Conservation (phyloP, 139 green algal species). For the Tetradesmus lagerheimii region DNA sequence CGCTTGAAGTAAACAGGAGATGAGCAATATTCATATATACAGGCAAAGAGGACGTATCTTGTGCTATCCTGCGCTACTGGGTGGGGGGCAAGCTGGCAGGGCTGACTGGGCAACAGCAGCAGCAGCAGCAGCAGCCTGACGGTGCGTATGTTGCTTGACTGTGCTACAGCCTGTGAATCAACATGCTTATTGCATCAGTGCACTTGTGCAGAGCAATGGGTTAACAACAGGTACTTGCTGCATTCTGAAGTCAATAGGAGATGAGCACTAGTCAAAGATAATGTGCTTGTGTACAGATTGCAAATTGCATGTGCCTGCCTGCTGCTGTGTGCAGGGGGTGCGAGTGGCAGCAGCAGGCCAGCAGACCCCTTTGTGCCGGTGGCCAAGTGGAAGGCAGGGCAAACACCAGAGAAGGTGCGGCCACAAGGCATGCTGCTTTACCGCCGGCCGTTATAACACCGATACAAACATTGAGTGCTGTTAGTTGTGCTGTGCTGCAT, state of each 20-base stretch:
- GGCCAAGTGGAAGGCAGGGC: slow-evolving; percentile 26
- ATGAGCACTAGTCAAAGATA: too few relatives aligned
- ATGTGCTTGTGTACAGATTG: too few relatives aligned
- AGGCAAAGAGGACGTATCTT: too few relatives aligned
- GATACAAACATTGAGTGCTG: too few relatives aligned
- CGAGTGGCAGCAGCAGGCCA: neutral
- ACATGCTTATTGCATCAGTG: too few relatives aligned
- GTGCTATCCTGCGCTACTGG: neutral
- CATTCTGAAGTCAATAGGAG: too few relatives aligned
- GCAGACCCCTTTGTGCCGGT: slow-evolving; percentile 37
- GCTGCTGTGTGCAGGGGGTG: neutral
- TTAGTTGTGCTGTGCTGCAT: neutral
- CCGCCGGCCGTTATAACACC: too few relatives aligned
- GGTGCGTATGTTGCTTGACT: neutral
- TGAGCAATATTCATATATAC: too few relatives aligned
- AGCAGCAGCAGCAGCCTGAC: neutral
- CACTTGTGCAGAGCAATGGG: too few relatives aligned
- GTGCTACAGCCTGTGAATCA: too few relatives aligned
- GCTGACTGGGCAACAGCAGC: neutral
- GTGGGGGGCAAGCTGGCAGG: neutral
- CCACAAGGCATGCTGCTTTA: neutral
- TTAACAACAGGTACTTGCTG: too few relatives aligned
- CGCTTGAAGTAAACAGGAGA: too few relatives aligned
- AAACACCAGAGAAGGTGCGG: slow-evolving; percentile 29
- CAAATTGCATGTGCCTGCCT: neutral